Evolutionary conservation across 2,329 filamentous ascomycete species (phyloP).

Genomic region (Pseudogymnoascus sp.): DNA sequence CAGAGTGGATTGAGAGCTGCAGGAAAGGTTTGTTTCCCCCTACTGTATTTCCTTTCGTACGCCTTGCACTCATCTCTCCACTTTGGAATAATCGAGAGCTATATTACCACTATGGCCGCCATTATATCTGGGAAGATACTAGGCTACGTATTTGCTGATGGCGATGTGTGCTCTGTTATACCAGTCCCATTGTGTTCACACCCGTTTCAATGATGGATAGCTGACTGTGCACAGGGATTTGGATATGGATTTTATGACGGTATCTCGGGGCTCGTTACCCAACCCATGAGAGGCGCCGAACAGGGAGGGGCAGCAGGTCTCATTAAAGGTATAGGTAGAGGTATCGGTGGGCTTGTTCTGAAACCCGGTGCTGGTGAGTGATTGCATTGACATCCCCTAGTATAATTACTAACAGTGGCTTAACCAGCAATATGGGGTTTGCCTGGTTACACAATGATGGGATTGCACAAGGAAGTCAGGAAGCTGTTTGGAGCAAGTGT

Average conservation of each 20-base stretch:
- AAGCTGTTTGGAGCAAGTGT: slow-evolving; percentile 62
- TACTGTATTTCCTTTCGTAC: background rate
- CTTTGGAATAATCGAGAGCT: background rate
- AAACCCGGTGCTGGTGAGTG: slow-evolving; percentile 60
- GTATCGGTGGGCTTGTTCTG: slow-evolving; percentile 37
- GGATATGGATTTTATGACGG: slow-evolving; percentile 68
- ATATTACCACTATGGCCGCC: background rate
- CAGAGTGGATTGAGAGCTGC: slow-evolving; percentile 69
- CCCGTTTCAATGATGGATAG: background rate
- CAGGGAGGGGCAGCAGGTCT: slow-evolving; percentile 59
- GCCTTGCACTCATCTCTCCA: background rate
- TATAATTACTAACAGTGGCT: slow-evolving; percentile 12
- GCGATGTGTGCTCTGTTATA: background rate
- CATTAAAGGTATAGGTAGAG: slow-evolving; percentile 72
- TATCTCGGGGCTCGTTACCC: slow-evolving; percentile 69
- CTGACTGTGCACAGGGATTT: background rate
- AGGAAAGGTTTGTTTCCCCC: slow-evolving; percentile 43
- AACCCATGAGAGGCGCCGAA: slow-evolving; percentile 61
- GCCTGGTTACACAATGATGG: slow-evolving; percentile 75
- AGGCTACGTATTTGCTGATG: background rate
- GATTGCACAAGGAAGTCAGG: slow-evolving; percentile 67
- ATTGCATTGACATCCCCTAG: background rate
- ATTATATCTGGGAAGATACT: background rate
- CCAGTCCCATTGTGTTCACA: background rate
- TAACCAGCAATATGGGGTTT: slow-evolving; percentile 53